Evolutionary conservation across 2,329 filamentous ascomycete genomes (phyloP), one percentile per base, ranked within the genome.

Genomic region (Sporothrix pallida): DNA sequence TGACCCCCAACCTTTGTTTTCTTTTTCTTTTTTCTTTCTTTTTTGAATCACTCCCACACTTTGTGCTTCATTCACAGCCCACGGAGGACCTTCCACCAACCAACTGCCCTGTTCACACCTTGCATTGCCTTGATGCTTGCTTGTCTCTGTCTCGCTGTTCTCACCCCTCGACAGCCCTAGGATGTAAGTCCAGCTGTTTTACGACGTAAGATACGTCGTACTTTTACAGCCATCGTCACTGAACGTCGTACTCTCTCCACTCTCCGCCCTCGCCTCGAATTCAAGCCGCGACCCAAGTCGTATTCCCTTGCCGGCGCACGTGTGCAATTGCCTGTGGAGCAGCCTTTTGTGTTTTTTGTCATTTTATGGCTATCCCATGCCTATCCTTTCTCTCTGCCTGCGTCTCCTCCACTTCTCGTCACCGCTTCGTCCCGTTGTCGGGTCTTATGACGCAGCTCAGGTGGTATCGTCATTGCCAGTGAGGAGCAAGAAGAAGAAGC

Each of bases 1-100:
- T 65, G 58, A 72, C 58, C 70, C 70, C 70, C 70, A 71, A 60
- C 68, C 17, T 70, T 58, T 13, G 13, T 54, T 50, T 69, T 26
- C 31, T 56, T 46, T 62, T 62, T 37, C 12, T n/a, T 37, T 42
- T 42, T 62, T 0, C 8, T 62, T 37, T 37, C 7, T 37, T 37
- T 7, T 7, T 7, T 37, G 31, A 2, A 37, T 37, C 31, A 37
- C 31, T 37, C 31, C 7, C 31, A 37, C 31, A 37, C 31, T 37
- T 37, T 37, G 31, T 37, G 31, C 31, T 37, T 37, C 31, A 7
- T 7, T 7, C 31, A 37, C 31, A 37, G 31, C 31, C 31, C 4
- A 37, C 4, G 31, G 31, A 37, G 31, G 4, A 37, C 31, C 31
- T 37, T 50, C 42, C 8, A 42, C 13, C 44, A 48, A 13, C 15